phyloP scores from a whole-genome alignment of 2,329 filamentous ascomycete species.

The Colletotrichum caudatum region DNA sequence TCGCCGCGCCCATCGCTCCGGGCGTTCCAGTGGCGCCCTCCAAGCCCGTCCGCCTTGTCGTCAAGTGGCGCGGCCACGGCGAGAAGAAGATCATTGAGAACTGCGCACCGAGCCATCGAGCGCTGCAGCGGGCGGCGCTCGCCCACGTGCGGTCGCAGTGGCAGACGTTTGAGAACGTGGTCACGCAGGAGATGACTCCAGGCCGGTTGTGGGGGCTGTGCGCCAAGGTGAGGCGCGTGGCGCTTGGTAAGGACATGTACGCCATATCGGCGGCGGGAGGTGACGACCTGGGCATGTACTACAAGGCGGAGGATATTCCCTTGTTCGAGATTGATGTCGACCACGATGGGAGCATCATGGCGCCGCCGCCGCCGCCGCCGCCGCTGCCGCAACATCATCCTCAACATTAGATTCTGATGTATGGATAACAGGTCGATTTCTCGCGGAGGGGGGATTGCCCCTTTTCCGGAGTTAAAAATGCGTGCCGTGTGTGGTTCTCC shows the following conservation, averaged over 20 bases:
- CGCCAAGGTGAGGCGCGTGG: conserved; percentile 36
- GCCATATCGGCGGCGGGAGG: conserved; percentile 30
- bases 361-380: conserved; percentile 27
- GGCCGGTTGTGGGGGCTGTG: conserved; percentile 30
- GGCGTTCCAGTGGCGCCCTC: conserved; percentile 31
- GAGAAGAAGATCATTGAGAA: conserved; percentile 48
- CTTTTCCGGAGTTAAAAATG: not conserved
- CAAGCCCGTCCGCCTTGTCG: conserved; percentile 45
- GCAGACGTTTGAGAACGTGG: conserved; percentile 37
- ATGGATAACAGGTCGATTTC: not conserved
- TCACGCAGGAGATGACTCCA: conserved; percentile 36
- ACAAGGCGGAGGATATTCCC: conserved; percentile 37
- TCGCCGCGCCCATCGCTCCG: conserved; percentile 5
- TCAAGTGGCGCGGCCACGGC: conserved; percentile 48
- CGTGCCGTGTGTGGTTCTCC: not conserved
- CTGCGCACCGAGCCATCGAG: conserved; percentile 39
- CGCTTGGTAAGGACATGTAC: conserved; percentile 39
- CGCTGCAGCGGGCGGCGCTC: conserved; percentile 41
- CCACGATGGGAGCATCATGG: conserved; percentile 24
- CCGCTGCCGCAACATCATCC: conserved; percentile 12
- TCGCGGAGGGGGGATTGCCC: not conserved
- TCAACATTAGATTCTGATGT: conserved; percentile 9
- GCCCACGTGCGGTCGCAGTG: conserved; percentile 34
- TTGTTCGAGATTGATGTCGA: conserved; percentile 39
- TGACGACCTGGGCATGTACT: conserved; percentile 37